These are phyloP conservation scores for Boletus rubescentipes DNA, from an alignment of 768 basidiomycete species.

Conservation along the genomic window DNA sequence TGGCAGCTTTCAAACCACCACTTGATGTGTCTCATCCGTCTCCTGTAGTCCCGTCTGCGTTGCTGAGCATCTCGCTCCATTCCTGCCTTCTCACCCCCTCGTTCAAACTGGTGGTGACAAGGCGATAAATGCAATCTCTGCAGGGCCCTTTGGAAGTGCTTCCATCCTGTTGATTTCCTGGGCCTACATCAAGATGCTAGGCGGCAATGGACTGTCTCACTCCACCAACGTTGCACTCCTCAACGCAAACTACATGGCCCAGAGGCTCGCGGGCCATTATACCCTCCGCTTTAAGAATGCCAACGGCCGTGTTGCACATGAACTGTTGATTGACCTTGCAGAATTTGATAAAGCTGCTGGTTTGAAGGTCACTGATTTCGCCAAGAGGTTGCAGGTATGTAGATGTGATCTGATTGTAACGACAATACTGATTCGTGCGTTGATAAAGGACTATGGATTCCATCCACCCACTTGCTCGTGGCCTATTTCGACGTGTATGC, in stretches of 20 bases:
- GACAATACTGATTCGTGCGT: neutral
- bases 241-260: constrained; percentile 97
- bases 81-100: constrained; percentile 87
- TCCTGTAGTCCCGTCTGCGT: constrained; percentile 81
- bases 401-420: neutral
- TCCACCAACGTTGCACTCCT: constrained; percentile 87
- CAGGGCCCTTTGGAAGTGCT: constrained; percentile 92
- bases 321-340: constrained; percentile 90
- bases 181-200: constrained; percentile 99
- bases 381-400: constrained; percentile 88
- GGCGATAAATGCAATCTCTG: constrained; percentile 85
- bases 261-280: constrained; percentile 81
- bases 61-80: constrained; percentile 89
- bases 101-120: constrained; percentile 62
- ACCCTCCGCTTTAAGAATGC: constrained; percentile 85
- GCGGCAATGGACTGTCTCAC: constrained; percentile 83
- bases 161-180: constrained; percentile 96
- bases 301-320: constrained; percentile 93
- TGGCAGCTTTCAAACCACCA: neutral
- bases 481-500: constrained; percentile 96
- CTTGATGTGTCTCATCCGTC: constrained; percentile 1
- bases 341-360: constrained; percentile 92
- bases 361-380: constrained; percentile 93
- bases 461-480: constrained; percentile 98
- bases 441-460: constrained; percentile 78